Base-by-base conservation (phyloP, 306 rosid genomes). In the Malus orientalis region DNA sequence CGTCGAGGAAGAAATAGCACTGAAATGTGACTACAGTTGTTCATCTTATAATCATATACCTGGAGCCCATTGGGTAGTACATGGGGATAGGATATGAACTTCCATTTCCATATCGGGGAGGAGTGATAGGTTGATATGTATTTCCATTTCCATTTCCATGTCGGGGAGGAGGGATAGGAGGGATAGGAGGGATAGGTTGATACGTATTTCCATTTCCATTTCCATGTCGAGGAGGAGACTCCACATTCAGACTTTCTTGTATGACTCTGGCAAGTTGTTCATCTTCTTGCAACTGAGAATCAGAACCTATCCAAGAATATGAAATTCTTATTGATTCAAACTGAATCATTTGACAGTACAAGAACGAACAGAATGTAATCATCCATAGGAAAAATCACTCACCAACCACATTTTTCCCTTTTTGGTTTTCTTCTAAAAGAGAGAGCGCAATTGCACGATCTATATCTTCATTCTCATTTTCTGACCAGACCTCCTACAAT, bases 391-490 rank as follows among this genome's bases (percentile, higher is more conserved):
- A 66, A 71, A 49, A 76, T 59, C 70, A 86, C 98, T 83, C 87
- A 92, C 99, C 99, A 76, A 82, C 79, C 67, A 82, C 86, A 72
- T 83, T 84, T 72, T 75, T 84, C 45, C 83, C 82, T 72, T 40
- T 86, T 44, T 49, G 89, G 82, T 73, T 92, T 74, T 92, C 93
- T 84, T 92, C 99, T 38, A 44, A 79, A 15, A 95, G 88, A 82
- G 99, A 95, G 10, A 90, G 76, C 45, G 97, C 97, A 81, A 95
- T 89, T 51, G 99, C 99, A 47, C 84, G 97, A 77, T 95, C 93
- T 11, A 92, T 85, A 32, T 89, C 97, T 75, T 90, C 97, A 80
- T 90, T 86, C 84, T 89, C 93, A 3, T 82, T 91, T 84, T 85
- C 91, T 32, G 92, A 40, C 92, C 87, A 84, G 53, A 74, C 81